These are phyloP conservation scores for Aphanomyces stellatus DNA, from an alignment of 352 stramenopile genomes.

Conservation along the genomic window DNA sequence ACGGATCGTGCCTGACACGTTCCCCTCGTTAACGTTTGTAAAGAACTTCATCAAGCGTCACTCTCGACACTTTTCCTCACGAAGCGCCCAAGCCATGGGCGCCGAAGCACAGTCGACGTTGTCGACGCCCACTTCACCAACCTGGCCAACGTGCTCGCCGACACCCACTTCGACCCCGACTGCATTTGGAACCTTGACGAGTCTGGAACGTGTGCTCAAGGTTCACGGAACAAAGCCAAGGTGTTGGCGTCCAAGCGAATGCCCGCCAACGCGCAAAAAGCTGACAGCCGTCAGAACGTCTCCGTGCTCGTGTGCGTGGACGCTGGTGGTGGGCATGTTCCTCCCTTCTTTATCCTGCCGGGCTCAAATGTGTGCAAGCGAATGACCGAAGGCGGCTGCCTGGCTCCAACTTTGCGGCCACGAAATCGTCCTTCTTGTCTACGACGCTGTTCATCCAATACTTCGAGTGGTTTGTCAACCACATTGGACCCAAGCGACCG, in stretches of 20 bases:
- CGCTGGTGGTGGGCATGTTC: not conserved
- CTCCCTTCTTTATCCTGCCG: conserved; percentile 1
- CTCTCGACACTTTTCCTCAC: not conserved
- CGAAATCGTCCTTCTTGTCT: not conserved
- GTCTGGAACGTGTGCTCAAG: not conserved
- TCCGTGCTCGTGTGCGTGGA: not conserved
- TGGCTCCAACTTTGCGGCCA: not conserved
- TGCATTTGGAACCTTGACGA: conserved; percentile 2
- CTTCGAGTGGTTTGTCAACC: not conserved
- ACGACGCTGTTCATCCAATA: not conserved
- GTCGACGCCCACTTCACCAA: not conserved
- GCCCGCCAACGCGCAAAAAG: not conserved
- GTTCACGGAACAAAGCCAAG: not conserved
- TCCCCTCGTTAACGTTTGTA: not conserved
- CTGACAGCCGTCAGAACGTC: not conserved
- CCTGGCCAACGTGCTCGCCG: not conserved
- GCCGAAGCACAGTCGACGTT: not conserved
- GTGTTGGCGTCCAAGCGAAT: not conserved
- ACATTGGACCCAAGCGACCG: not conserved
- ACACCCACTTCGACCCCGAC: not conserved
- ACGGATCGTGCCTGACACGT: not conserved
- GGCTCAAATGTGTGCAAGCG: not conserved
- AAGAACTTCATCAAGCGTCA: conserved; percentile 1
- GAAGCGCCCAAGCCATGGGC: not conserved
- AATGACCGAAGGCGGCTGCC: not conserved